Percentiles rank a stretch among this genome's conserved stretches.
phyloP scores from a whole-genome alignment of 495 filamentous ascomycete species.

The Choiromyces venosus region DNA sequence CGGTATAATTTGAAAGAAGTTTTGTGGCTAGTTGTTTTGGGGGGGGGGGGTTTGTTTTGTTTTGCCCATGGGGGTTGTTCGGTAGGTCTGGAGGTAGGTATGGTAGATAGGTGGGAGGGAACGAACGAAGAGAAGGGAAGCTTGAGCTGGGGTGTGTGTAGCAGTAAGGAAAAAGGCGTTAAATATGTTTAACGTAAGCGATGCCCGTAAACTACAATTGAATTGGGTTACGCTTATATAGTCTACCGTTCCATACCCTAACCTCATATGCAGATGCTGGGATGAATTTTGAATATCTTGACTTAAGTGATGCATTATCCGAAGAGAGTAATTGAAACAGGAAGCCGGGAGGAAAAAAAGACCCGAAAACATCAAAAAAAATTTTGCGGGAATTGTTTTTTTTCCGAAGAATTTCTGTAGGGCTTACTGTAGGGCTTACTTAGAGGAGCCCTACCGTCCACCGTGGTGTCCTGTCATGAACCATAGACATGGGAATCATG shows the following conservation, averaged over 20 bases:
- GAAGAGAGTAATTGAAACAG: neutral
- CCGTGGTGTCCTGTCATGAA: neutral
- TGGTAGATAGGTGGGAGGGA: neutral
- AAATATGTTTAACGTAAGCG: neutral
- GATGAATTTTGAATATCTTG: neutral
- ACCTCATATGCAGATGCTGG: neutral
- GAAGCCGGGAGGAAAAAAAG: neutral
- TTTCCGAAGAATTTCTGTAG: neutral
- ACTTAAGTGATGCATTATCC: neutral
- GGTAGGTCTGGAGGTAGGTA: neutral
- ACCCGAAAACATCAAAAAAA: neutral
- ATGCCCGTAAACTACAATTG: neutral
- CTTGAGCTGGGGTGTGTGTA: neutral
- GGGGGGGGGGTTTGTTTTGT: no score
- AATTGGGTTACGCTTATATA: neutral
- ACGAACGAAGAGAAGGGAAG: neutral
- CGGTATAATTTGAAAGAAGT: neutral
- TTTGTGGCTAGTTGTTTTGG: neutral
- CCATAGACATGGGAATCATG: neutral
- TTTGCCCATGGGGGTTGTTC: neutral
- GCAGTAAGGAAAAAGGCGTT: neutral
- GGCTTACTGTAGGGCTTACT: neutral
- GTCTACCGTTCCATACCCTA: neutral
- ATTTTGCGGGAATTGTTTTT: no score
- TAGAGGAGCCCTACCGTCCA: no score